These are phyloP conservation scores for Eragrostis tef DNA, from an alignment of 202 grass and related monocot species.

Conservation along the genomic window DNA sequence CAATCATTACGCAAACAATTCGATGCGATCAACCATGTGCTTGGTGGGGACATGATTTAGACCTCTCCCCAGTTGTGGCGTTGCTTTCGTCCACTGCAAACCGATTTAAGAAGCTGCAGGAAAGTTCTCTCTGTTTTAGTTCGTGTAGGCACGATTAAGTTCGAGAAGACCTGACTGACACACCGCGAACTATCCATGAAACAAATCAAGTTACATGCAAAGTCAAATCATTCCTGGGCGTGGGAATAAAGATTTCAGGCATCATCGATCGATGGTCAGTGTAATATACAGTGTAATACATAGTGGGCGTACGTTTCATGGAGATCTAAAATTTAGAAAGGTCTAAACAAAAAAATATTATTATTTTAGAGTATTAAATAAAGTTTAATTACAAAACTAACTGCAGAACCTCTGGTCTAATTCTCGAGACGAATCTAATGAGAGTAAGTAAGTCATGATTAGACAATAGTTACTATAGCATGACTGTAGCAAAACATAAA, in stretches of 20 bases:
- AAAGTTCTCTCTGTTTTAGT: not conserved
- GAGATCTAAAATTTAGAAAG: too few relatives aligned
- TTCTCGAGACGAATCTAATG: too few relatives aligned
- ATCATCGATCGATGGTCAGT: not conserved
- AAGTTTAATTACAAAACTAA: too few relatives aligned
- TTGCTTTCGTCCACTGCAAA: not conserved
- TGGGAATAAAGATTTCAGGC: not conserved
- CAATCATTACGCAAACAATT: constrained; percentile 2
- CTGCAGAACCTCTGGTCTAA: too few relatives aligned
- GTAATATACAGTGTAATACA: too few relatives aligned
- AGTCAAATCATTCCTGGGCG: not conserved
- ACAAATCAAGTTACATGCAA: not conserved
- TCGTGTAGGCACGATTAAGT: not conserved
- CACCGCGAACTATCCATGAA: not conserved
- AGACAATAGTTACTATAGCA: too few relatives aligned
- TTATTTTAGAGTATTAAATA: too few relatives aligned
- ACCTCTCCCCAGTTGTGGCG: not conserved
- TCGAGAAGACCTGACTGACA: not conserved
- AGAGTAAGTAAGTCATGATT: too few relatives aligned
- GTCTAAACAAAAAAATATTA: too few relatives aligned
- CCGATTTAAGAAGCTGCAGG: too few relatives aligned
- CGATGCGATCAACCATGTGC: constrained; percentile 2
- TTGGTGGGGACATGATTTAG: not conserved
- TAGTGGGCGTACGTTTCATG: too few relatives aligned
- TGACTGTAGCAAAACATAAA: too few relatives aligned